These are phyloP conservation scores for Pichia phayaonensis DNA, from an alignment of 805 yeast genomes.

Conservation along the genomic window DNA sequence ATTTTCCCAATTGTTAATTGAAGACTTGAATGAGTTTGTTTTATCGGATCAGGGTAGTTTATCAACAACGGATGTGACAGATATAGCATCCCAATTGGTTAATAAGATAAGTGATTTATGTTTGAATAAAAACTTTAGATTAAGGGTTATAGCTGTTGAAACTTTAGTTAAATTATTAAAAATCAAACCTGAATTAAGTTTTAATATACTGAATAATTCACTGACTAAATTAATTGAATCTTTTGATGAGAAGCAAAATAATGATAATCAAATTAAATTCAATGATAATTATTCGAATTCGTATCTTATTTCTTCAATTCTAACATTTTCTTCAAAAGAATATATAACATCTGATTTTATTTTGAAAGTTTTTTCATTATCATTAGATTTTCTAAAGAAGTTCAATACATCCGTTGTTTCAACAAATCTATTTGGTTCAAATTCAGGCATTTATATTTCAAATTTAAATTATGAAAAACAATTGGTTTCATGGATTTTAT, in stretches of 20 bases:
- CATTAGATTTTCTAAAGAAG: constrained; percentile 25
- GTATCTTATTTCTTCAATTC: constrained; percentile 25
- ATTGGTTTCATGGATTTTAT: constrained; percentile 51
- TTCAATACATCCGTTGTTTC: constrained; percentile 31
- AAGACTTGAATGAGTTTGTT: constrained; percentile 27
- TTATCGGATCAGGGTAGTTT: constrained; percentile 24
- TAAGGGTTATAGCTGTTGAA: constrained; percentile 36
- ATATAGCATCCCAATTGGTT: constrained; percentile 27
- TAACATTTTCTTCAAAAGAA: constrained; percentile 25
- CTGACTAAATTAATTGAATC: constrained; percentile 29
- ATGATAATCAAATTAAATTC: constrained; percentile 16
- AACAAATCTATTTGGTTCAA: constrained; percentile 26
- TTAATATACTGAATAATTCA: constrained; percentile 27
- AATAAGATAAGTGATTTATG: constrained; percentile 30
- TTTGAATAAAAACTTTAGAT: constrained; percentile 31
- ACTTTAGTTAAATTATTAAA: constrained; percentile 28
- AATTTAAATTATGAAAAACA: constrained; percentile 30
- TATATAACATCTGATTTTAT: constrained; percentile 27
- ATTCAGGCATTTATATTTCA: constrained; percentile 22
- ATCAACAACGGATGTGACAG: constrained; percentile 14
- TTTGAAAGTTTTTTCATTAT: constrained; percentile 23
- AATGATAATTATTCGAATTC: constrained; percentile 28
- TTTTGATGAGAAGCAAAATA: constrained; percentile 27
- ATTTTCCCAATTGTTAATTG: constrained; percentile 22
- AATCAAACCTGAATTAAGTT: constrained; percentile 27